Conservation (phyloP, 306 rosid genomes). For the Sicyos baderoa region DNA sequence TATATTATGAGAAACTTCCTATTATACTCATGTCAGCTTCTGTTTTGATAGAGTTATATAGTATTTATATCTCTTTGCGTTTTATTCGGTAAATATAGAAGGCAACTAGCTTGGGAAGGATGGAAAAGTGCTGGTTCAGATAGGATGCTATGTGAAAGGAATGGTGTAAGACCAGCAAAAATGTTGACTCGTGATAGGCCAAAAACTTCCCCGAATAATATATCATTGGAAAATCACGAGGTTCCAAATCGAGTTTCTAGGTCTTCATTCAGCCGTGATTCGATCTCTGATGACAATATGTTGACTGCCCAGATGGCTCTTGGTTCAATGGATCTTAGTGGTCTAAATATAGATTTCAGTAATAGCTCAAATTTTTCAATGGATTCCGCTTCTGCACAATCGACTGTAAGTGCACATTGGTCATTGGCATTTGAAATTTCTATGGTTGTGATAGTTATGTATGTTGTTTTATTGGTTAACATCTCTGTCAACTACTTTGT, state of each 20-base stretch:
- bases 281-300: slow-evolving; percentile 37
- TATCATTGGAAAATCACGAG: slow-evolving; percentile 38
- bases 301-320: slow-evolving; percentile 17
- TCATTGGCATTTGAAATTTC: background rate
- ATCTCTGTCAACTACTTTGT: slow-evolving; percentile 23
- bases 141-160: slow-evolving; percentile 18
- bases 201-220: slow-evolving; percentile 31
- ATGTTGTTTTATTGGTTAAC: background rate
- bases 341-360: slow-evolving; percentile 28
- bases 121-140: slow-evolving; percentile 30
- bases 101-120: slow-evolving; percentile 26
- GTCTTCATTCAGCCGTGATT: slow-evolving; percentile 29
- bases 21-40: background rate
- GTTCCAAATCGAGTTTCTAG: slow-evolving; percentile 24
- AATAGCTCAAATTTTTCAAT: slow-evolving; percentile 17
- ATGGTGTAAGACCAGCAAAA: slow-evolving; percentile 7
- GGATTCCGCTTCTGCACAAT: slow-evolving; percentile 23
- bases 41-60: slow-evolving; percentile 5
- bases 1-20: slow-evolving; percentile 6
- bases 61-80: slow-evolving; percentile 6
- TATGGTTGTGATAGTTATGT: background rate
- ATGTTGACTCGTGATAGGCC: slow-evolving; percentile 34
- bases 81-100: slow-evolving; percentile 28
- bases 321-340: slow-evolving; percentile 35
- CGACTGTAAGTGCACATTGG: slow-evolving; percentile 42